Evolutionary conservation across 331 rosid species (phyloP), one percentile per base, ranked within the genome.

Genomic region (Phaseolus coccineus): DNA sequence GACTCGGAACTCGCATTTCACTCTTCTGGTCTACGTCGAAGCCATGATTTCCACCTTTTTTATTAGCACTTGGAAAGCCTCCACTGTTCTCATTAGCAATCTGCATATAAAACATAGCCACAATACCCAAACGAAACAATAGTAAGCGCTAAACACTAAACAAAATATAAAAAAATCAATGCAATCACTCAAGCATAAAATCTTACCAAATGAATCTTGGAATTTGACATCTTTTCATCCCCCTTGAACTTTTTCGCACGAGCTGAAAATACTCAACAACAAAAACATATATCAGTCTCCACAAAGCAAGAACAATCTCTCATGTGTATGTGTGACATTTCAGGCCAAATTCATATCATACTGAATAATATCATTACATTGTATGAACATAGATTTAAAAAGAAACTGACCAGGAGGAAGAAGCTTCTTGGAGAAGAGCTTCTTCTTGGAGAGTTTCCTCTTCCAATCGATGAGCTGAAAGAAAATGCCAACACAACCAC

Each of bases 401-500:
- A 67, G n/a, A 77, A 73, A 73, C 87, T 73, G 42, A 94, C 98
- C 94, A 76, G 95, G 88, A 80, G 96, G 91, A 47, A 91, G 90
- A 80, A 94, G 84, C 25, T 88, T 94, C 89, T 74, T 88, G 59
- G 98, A 88, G 91, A 90, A 94, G 46, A 94, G 84, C 87, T 91
- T 94, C 79, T 91, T 94, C 92, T 91, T 91, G 63, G 93, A 87
- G 30, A 94, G 86, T 78, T 83, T 87, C 58, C 90, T 83, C 85
- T 94, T 94, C 98, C 97, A 94, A 80, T 94, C 97, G 69, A 94
- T 85, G 73, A 94, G 97, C 87, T 94, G 97, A 77, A 91, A 89
- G 97, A 94, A 91, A 83, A 94, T 87, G 28, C 98, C 97, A 62
- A 76, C 88, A 77, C 97, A 94, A 65, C 97, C 98, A 81, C 97